Evolutionary conservation across 768 basidiomycete species (phyloP).

Genomic region (Leccinellum rugosiceps): DNA sequence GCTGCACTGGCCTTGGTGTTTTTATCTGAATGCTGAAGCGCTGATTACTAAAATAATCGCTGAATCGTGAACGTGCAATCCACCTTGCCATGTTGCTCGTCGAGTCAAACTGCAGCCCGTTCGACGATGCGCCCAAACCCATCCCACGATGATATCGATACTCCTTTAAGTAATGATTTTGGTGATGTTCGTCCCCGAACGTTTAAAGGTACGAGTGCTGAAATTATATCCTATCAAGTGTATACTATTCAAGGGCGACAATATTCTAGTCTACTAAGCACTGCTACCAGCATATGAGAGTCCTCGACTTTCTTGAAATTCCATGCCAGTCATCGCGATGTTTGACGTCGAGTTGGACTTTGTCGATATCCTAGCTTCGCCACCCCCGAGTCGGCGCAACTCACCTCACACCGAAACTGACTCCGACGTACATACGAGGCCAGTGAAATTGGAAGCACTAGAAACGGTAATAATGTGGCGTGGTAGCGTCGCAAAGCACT

Average conservation of each 20-base stretch:
- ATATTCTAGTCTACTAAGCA: background rate
- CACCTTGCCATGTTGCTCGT: background rate
- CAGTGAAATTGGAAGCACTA: constrained; percentile 66
- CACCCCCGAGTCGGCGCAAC: background rate
- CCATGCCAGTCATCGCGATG: background rate
- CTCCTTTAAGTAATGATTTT: background rate
- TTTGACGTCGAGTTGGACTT: background rate
- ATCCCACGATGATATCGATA: background rate
- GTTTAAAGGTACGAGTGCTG: background rate
- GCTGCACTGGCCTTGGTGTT: background rate
- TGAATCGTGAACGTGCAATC: background rate
- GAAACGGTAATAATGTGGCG: constrained; percentile 92
- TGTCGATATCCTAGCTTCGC: background rate
- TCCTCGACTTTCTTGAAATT: background rate
- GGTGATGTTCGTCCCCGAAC: background rate
- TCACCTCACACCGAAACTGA: background rate
- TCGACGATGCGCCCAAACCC: background rate
- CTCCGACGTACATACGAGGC: background rate
- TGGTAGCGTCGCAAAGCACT: constrained; percentile 76
- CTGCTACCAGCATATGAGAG: background rate
- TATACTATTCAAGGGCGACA: background rate
- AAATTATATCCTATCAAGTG: background rate
- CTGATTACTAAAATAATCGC: background rate
- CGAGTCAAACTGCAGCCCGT: background rate
- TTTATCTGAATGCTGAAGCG: background rate